Evolutionary conservation across 2,329 filamentous ascomycete species (phyloP), one percentile per base, ranked within the genome.

Genomic region (Atkinsonella hypoxylon): DNA sequence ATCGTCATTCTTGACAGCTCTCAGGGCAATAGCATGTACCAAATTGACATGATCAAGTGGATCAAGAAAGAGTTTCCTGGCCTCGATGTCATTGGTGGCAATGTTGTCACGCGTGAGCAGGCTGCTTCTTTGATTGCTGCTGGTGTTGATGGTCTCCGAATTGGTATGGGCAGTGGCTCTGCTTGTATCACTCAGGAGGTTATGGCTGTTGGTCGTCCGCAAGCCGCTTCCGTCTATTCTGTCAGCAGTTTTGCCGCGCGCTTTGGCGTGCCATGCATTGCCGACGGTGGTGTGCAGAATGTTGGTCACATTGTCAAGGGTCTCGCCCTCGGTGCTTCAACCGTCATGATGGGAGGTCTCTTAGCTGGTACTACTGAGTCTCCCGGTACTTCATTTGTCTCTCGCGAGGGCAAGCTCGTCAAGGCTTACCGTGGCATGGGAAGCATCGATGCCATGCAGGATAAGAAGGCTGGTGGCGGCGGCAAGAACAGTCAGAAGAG

Each of bases 401-500:
- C 88, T 64, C 85, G 87, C 54, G 91, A 97, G 71, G 93, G 93
- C 57, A 94, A 97, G 78, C 83, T 98, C 50, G 91, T 98, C 70
- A 98, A 98, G 79, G 90, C 93, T 40, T 98, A 98, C 78, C 87
- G 93, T 70, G 93, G 93, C 54, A 98, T 98, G 93, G 93, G 93
- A 59, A 90, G 85, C 70, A 98, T 98, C 66, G 93, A 96, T 63
- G 93, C 93, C 59, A 98, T 98, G 93, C 90, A 97, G 73, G 91
- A 97, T 73, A 95, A 93, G 81, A 95, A 95, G 78, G 89, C 90
- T 11, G 89, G 87, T 50, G 77, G 70, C 53, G 85, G 84, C 58
- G 73, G 75, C 62, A 86, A 82, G 68, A 81, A 89, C 65, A 81
- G 76, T 69, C 82, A 85, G 68, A 80, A 84, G 72, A 84, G 83